Conservation (phyloP, 2,329 filamentous ascomycete species). For the Colletotrichum australisinense region DNA sequence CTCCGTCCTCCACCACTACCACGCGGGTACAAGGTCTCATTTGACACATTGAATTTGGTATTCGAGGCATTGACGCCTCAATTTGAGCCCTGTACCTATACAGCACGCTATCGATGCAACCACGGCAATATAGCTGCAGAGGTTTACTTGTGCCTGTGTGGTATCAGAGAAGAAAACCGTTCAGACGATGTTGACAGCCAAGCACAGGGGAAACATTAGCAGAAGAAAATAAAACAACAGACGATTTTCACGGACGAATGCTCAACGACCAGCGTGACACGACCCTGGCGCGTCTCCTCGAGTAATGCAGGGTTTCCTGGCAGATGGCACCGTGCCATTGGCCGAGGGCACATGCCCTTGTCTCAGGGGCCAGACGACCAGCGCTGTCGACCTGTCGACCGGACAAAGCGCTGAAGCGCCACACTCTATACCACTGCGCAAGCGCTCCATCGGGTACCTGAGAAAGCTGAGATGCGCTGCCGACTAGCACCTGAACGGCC, state of each 20-base stretch:
- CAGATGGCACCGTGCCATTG: conserved; percentile 23
- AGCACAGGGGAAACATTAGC: background rate
- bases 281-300: conserved; percentile 16
- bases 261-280: conserved; percentile 3
- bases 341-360: conserved; percentile 4
- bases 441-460: conserved; percentile 6
- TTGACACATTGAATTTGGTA: background rate
- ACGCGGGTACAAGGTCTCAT: background rate
- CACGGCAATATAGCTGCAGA: background rate
- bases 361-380: conserved; percentile 19
- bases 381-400: conserved; percentile 4
- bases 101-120: background rate
- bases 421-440: conserved; percentile 8
- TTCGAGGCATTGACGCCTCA: conserved; percentile 1
- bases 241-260: background rate
- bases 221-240: background rate
- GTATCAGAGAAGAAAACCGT: background rate
- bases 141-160: background rate
- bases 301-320: conserved; percentile 4
- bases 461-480: background rate
- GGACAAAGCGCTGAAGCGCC: conserved; percentile 23
- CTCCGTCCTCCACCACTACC: conserved; percentile 10
- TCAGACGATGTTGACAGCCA: conserved; percentile 28
- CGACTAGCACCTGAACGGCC: background rate
- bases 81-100: background rate